phyloP scores from a whole-genome alignment of 2,329 filamentous ascomycete genomes.

The Myrmaecium sp. region DNA sequence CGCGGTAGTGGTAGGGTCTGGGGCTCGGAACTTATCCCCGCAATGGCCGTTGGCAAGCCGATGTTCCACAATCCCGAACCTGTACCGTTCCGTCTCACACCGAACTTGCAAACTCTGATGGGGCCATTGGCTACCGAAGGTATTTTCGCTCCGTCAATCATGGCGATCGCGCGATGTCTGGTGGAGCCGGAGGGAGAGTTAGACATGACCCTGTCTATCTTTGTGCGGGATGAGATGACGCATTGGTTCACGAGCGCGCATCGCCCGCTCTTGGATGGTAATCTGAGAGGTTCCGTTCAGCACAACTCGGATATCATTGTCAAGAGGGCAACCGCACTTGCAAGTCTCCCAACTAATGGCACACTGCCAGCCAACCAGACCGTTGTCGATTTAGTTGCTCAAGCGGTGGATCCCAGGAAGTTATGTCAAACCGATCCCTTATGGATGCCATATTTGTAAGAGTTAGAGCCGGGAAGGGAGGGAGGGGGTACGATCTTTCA shows the following conservation, averaged over 20 bases:
- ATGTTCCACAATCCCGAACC: slow-evolving; percentile 91
- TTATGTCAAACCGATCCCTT: slow-evolving; percentile 76
- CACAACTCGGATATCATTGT: slow-evolving; percentile 82
- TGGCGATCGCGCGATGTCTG: slow-evolving; percentile 89
- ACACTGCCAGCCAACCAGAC: slow-evolving; percentile 93
- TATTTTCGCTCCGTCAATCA: slow-evolving; percentile 85
- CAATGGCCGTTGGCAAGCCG: slow-evolving; percentile 68
- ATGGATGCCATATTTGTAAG: slow-evolving; percentile 90
- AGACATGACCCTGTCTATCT: slow-evolving; percentile 86
- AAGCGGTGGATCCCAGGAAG: slow-evolving; percentile 81
- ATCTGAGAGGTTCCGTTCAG: slow-evolving; percentile 64
- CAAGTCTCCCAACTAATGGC: slow-evolving; percentile 51
- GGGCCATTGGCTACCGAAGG: slow-evolving; percentile 90
- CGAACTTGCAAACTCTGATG: slow-evolving; percentile 91
- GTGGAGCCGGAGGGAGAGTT: slow-evolving; percentile 69
- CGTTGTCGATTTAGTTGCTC: slow-evolving; percentile 84
- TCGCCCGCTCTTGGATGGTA: slow-evolving; percentile 43
- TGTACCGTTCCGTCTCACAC: slow-evolving; percentile 92
- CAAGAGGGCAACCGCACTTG: slow-evolving; percentile 73
- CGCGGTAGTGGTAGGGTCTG: slow-evolving; percentile 82
- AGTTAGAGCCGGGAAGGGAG: neutral
- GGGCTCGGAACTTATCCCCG: slow-evolving; percentile 86
- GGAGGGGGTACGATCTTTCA: neutral
- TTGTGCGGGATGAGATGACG: slow-evolving; percentile 94
- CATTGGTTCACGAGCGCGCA: slow-evolving; percentile 85